Conservation (phyloP, 2,329 filamentous ascomycete genomes). For the Thyridium curvatum region DNA sequence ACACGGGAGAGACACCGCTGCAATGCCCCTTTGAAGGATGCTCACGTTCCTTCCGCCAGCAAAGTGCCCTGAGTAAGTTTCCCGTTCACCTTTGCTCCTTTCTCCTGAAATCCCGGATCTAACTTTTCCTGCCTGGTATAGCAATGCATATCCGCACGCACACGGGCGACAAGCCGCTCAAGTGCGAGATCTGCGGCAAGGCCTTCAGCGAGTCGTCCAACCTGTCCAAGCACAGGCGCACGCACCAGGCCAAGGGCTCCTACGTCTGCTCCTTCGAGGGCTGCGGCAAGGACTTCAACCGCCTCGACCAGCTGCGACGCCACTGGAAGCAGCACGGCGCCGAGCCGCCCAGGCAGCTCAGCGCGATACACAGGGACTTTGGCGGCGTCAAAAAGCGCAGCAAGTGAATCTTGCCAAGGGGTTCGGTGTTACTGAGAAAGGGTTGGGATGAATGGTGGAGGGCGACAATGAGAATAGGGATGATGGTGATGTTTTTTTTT, state of each 20-base stretch:
- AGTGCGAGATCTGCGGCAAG: constrained; percentile 52
- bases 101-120: too few relatives aligned
- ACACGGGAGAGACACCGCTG: constrained; percentile 60
- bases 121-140: constrained; percentile 17
- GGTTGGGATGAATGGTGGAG: too few relatives aligned
- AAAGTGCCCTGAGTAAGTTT: constrained; percentile 57
- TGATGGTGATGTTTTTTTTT: too few relatives aligned
- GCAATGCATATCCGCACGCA: constrained; percentile 64
- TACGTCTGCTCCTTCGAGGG: constrained; percentile 39
- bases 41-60: constrained; percentile 56
- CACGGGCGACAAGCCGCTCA: constrained; percentile 57
- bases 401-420: too few relatives aligned
- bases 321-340: constrained; percentile 33
- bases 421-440: too few relatives aligned
- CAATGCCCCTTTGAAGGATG: constrained; percentile 45
- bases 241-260: constrained; percentile 46
- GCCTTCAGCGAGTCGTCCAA: constrained; percentile 61
- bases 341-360: too few relatives aligned
- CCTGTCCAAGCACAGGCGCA: constrained; percentile 59
- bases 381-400: too few relatives aligned
- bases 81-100: background rate
- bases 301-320: constrained; percentile 54
- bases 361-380: too few relatives aligned
- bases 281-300: constrained; percentile 52
- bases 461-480: too few relatives aligned